Conservation (phyloP, 148 eudicot species). For the Diospyros lotus region DNA sequence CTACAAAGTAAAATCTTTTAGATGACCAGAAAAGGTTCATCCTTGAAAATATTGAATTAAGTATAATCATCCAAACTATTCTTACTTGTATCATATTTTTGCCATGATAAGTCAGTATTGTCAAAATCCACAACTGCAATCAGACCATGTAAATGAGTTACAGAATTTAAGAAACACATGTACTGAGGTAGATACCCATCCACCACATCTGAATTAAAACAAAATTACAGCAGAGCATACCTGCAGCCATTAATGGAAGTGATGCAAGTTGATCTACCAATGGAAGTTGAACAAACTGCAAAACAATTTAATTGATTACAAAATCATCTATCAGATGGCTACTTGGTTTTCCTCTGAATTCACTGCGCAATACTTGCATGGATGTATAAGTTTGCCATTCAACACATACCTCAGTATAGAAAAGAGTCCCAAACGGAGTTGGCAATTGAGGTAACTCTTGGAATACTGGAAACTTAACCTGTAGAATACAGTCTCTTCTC, state of each 20-base stretch:
- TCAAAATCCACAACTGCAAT: constrained; percentile 71
- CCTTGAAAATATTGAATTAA: background rate
- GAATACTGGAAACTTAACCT: constrained; percentile 68
- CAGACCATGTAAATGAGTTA: background rate
- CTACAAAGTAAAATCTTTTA: constrained; percentile 33
- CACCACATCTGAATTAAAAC: background rate
- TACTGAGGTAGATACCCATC: background rate
- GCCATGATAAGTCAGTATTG: constrained; percentile 69
- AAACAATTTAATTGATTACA: constrained; percentile 1
- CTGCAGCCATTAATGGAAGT: constrained; percentile 69
- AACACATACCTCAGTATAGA: constrained; percentile 48
- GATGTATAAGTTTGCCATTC: background rate
- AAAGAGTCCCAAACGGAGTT: constrained; percentile 60
- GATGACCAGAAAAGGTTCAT: constrained; percentile 7
- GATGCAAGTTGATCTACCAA: constrained; percentile 51
- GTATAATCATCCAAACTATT: constrained; percentile 2
- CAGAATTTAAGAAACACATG: background rate
- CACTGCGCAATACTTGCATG: background rate
- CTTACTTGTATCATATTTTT: constrained; percentile 68
- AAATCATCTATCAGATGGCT: background rate
- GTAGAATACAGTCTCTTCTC: constrained; percentile 14
- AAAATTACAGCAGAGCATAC: constrained; percentile 29
- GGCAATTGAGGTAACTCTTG: constrained; percentile 56
- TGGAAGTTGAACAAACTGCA: constrained; percentile 57
- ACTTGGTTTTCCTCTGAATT: background rate